Evolutionary conservation across 2,329 filamentous ascomycete genomes (phyloP), one percentile per base, ranked within the genome.

Genomic region (Ilyonectria destructans): DNA sequence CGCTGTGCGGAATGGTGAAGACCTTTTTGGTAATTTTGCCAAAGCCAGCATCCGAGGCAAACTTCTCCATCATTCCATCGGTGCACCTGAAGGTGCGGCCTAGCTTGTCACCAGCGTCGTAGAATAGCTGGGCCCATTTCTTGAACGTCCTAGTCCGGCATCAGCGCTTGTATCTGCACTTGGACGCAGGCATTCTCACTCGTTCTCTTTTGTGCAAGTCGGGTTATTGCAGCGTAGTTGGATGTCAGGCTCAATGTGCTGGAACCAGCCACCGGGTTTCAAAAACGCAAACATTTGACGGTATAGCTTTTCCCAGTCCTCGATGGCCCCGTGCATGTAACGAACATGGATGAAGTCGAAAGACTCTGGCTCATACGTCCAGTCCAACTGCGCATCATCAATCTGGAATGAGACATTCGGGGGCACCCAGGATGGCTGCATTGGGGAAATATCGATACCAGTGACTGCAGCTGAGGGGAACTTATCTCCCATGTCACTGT

Each of bases 311-410:
- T 37, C 29, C 68, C 61, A 71, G 15, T 71, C 46, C 4, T 71
- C 62, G 19, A 71, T 69, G 4, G 69, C 68, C 0, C 69, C 69
- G 7, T 71, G 69, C 69, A 71, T 71, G 17, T 71, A 71, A 2
- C 69, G 65, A 1, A 71, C 33, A 10, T 71, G 69, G 1, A 71
- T 67, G 8, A 71, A 71, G n/a, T 71, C 69, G 10, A 71, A 71
- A 0, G 56, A 66, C 1, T 62, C 43, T 0, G 69, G 69, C 19
- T 61, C 58, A 58, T 69, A 65, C 1, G 62, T 68, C 66, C 66
- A 68, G 5, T 66, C 66, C 6, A 68, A 31, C 46, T 68, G 66
- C 6, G 46, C 66, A 52, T 68, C 66, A 2, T 68, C 66, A 6
- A 68, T 68, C n/a, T 68, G 66, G 13, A 68, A 68, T 6, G 60